Conservation (phyloP, 2,329 filamentous ascomycete genomes). For the Orbilia javanica region DNA sequence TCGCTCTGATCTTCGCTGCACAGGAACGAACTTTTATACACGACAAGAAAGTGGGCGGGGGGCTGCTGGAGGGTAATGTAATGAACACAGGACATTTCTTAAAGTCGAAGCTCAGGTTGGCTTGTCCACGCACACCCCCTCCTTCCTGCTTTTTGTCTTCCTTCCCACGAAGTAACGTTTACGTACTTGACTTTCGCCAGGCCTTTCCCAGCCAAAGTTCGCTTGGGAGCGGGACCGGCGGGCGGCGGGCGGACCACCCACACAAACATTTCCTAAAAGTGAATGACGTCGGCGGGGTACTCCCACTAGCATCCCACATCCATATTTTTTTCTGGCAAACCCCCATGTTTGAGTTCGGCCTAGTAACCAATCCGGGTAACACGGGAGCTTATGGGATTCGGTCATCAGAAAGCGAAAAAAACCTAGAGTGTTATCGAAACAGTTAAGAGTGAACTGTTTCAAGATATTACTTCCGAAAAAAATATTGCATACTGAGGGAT, state of each 20-base stretch:
- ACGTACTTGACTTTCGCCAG: conserved; percentile 39
- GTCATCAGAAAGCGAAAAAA: neutral
- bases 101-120: neutral
- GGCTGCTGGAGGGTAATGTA: no score
- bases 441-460: conserved; percentile 9
- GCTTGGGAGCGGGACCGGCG: conserved; percentile 21
- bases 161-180: conserved; percentile 22
- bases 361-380: conserved; percentile 7
- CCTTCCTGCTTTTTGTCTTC: neutral
- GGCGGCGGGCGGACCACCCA: conserved; percentile 13
- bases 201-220: neutral
- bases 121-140: conserved; percentile 20
- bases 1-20: conserved; percentile 3
- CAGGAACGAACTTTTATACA: conserved; percentile 27
- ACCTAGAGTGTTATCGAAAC: no score
- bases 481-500: conserved; percentile 7
- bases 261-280: conserved; percentile 24
- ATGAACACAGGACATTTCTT: conserved; percentile 4
- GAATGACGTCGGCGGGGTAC: conserved; percentile 53
- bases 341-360: conserved; percentile 1
- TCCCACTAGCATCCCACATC: conserved; percentile 31
- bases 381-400: conserved; percentile 10
- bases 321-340: conserved; percentile 12
- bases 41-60: conserved; percentile 32
- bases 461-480: conserved; percentile 5